A percentile compares a stretch with the other conserved stretches of the same genome.
Conservation (phyloP, 2,329 filamentous ascomycete species). For the Aspergillus puulaauensis region DNA sequence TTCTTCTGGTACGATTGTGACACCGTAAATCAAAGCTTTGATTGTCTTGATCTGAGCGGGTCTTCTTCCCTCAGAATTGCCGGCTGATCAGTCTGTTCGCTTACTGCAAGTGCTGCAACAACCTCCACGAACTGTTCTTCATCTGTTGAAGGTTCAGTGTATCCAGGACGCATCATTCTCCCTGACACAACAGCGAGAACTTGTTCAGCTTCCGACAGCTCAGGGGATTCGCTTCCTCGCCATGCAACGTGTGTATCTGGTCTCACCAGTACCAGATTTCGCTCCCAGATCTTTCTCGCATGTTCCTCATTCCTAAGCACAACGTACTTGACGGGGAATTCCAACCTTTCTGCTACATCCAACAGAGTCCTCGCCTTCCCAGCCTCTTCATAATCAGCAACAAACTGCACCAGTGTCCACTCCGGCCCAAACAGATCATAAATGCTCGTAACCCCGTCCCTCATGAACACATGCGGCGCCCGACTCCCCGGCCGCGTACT, state of each 20-base stretch:
- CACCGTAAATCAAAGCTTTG: neutral
- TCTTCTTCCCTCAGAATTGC: neutral
- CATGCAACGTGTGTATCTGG: conserved; percentile 8
- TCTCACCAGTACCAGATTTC: neutral
- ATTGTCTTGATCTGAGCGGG: neutral
- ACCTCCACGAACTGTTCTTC: neutral
- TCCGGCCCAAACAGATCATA: conserved; percentile 28
- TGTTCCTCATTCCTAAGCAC: neutral
- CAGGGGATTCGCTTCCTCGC: neutral
- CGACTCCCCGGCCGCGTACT: conserved; percentile 31
- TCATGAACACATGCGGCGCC: conserved; percentile 33
- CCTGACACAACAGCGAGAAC: conserved; percentile 1
- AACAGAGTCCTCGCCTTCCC: neutral
- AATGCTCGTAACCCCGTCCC: conserved; percentile 25
- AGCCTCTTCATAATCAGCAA: neutral
- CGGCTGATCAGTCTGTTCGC: neutral
- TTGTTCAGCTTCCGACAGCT: neutral
- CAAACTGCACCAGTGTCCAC: conserved; percentile 23
- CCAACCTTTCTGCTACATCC: neutral
- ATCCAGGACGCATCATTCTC: neutral
- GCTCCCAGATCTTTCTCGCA: neutral
- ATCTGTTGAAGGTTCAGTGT: neutral
- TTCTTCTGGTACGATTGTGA: neutral
- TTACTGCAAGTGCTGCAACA: neutral
- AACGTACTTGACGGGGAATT: neutral